Evolutionary conservation across 495 filamentous ascomycete genomes (phyloP), one percentile per base, ranked within the genome.

Genomic region (Tuber microsphaerosporum): DNA sequence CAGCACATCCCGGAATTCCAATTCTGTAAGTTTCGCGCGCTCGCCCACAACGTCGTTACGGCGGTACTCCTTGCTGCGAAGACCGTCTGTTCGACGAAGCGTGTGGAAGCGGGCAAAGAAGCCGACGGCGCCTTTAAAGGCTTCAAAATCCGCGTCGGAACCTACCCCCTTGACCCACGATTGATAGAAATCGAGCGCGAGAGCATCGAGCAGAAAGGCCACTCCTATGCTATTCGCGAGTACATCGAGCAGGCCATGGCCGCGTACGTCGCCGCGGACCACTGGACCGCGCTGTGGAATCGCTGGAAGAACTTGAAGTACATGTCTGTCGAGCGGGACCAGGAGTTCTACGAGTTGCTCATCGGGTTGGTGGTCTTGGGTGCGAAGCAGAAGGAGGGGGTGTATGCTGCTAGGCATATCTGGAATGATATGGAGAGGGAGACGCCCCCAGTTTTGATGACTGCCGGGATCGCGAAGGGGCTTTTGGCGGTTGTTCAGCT

Each of bases 281-380:
- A 88, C 72, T 91, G 89, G 85, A 81, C 85, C 19, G 83, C 82
- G 6, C 89, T 93, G 76, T 91, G 88, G 90, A 85, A 87, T 16
- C 77, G 86, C 48, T 93, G 90, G 89, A 85, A 86, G 72, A 85
- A 86, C 70, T 83, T 89, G 39, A 84, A 90, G 68, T 84, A 86
- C 48, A 84, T 86, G 71, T 81, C 85, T 9, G 79, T 83, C 34
- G 81, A 85, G 7, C 88, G 91, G 46, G 88, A 88, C 2, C 82
- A 81, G 39, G 83, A 80, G 10, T 84, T 92, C 74, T 94, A 93
- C 82, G 79, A 82, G 34, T 81, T 87, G 70, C 80, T 91, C 37
- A 91, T 90, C 81, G 75, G 82, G 39, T 73, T 86, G 19, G 85
- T 91, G 42, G 86, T 87, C 0, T 80, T 86, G 34, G 85, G 86